Evolutionary conservation across 495 filamentous ascomycete genomes (phyloP).

Genomic region (Aspergillus nidulans): DNA sequence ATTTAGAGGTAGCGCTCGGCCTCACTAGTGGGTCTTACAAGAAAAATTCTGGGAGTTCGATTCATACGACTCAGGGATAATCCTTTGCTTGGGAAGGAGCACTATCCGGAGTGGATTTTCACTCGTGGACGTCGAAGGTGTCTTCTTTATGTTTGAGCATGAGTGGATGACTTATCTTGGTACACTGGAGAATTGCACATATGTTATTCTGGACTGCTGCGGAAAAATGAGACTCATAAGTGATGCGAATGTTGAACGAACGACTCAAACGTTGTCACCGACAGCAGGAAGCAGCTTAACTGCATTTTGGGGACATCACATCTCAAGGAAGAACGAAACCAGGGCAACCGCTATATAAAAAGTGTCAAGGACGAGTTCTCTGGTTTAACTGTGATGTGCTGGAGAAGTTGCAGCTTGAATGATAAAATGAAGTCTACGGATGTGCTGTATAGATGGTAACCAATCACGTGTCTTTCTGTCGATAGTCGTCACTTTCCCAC

Average conservation of each 20-base stretch:
- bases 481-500: background rate
- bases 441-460: background rate
- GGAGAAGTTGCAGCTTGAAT: background rate
- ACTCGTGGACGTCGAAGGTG: slow-evolving; percentile 4
- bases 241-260: slow-evolving; percentile 9
- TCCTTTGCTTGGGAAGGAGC: background rate
- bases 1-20: background rate
- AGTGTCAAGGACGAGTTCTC: background rate
- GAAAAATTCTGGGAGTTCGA: background rate
- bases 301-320: slow-evolving; percentile 9
- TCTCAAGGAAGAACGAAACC: slow-evolving; percentile 1
- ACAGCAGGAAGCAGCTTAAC: slow-evolving; percentile 1
- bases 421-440: background rate
- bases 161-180: no score
- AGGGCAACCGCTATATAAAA: background rate
- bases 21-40: slow-evolving; percentile 8
- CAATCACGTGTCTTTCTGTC: slow-evolving; percentile 1
- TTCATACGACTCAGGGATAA: slow-evolving; percentile 10
- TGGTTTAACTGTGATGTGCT: background rate
- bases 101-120: slow-evolving; percentile 14
- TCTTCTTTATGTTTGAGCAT: slow-evolving; percentile 11
- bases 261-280: background rate
- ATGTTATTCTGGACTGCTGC: background rate
- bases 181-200: background rate
- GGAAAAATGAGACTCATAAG: slow-evolving; percentile 14